Evolutionary conservation across 2,329 filamentous ascomycete species (phyloP).

Genomic region (Colletotrichum sp.): DNA sequence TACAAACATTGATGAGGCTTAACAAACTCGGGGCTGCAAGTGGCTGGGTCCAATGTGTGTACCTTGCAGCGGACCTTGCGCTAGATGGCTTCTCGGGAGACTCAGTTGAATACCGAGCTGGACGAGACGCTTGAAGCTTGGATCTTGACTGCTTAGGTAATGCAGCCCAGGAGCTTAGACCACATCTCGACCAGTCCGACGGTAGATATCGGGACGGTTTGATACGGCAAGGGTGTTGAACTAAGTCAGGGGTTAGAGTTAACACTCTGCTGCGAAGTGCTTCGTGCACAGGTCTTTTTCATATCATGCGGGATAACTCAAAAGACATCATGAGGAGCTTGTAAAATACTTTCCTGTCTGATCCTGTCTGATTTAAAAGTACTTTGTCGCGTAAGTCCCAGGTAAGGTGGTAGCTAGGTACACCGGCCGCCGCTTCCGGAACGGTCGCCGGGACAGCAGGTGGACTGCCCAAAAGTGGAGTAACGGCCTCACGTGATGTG

Average conservation of each 20-base stretch:
- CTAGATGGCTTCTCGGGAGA: not conserved
- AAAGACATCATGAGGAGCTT: not conserved
- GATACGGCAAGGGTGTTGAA: not conserved
- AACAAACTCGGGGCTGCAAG: not conserved
- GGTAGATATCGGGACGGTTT: not conserved
- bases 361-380: not conserved
- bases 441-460: conserved; percentile 17
- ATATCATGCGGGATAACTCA: not conserved
- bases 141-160: not conserved
- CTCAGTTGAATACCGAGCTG: not conserved
- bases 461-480: conserved; percentile 1
- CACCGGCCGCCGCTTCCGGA: conserved; percentile 3
- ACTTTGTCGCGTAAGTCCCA: not conserved
- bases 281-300: not conserved
- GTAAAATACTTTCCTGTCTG: rapidly evolving
- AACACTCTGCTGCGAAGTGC: not conserved
- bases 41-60: not conserved
- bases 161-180: not conserved
- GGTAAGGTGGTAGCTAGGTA: not conserved
- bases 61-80: not conserved
- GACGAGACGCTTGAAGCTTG: not conserved
- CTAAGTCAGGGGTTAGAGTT: not conserved
- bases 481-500: conserved; percentile 16
- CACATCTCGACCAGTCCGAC: not conserved
- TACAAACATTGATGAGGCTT: not conserved